These are phyloP conservation scores for Dactylellina drechsleri DNA, from an alignment of 2,329 filamentous ascomycete genomes.

Conservation along the genomic window DNA sequence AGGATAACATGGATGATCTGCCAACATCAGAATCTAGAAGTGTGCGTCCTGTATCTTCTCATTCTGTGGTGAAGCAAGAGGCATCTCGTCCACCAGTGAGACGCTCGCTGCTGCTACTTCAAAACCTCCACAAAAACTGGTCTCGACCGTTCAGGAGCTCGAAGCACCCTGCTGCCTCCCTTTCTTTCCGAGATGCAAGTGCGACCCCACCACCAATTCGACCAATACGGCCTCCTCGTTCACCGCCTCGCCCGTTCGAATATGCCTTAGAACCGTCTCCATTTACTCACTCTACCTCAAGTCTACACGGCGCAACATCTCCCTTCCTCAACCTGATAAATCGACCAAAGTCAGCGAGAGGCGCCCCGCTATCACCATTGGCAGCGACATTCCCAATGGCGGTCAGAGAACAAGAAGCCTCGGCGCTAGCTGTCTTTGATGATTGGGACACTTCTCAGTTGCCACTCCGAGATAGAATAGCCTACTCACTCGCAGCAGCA, in stretches of 20 bases:
- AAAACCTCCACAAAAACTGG: conserved; percentile 39
- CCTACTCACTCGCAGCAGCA: conserved; percentile 43
- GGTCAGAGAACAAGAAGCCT: conserved; percentile 41
- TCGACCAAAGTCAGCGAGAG: conserved; percentile 31
- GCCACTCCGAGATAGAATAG: conserved; percentile 44
- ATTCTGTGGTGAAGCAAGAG: conserved; percentile 21
- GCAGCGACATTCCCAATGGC: conserved; percentile 28
- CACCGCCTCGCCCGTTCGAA: conserved; percentile 26
- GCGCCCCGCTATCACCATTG: conserved; percentile 12
- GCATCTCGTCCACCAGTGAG: conserved; percentile 4
- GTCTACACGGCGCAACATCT: conserved; percentile 20
- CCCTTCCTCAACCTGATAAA: conserved; percentile 47
- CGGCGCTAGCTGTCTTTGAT: conserved; percentile 44
- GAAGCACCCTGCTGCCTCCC: conserved; percentile 1
- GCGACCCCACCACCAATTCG: conserved; percentile 18
- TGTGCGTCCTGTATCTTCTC: conserved; percentile 16
- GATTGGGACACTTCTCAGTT: conserved; percentile 51
- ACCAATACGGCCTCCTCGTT: conserved; percentile 28
- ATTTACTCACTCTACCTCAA: conserved; percentile 33
- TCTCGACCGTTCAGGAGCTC: conserved; percentile 38
- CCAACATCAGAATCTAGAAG: conserved; percentile 12
- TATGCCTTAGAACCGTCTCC: conserved; percentile 38
- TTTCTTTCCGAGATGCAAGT: conserved; percentile 15
- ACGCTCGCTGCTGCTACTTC: conserved; percentile 33
- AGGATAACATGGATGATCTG: conserved; percentile 14